These are phyloP conservation scores for Aureobasidium vineae DNA, from an alignment of 2,329 filamentous ascomycete species.

Conservation along the genomic window DNA sequence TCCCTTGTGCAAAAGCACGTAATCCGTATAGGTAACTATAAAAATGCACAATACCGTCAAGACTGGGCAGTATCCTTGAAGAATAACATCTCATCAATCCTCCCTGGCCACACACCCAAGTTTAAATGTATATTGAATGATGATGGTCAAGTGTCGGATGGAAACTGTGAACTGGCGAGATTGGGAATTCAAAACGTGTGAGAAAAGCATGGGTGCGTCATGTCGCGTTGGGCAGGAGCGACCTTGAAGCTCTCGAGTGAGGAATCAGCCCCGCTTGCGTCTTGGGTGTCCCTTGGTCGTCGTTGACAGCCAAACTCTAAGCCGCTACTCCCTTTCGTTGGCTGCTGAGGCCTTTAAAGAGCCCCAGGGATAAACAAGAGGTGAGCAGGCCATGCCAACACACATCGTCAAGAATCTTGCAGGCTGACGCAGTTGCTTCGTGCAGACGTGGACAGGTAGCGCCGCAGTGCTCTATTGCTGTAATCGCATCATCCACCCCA, in stretches of 20 bases:
- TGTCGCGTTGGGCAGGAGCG: slow-evolving; percentile 6
- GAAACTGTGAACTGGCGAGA: too few relatives aligned
- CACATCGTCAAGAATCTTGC: not conserved
- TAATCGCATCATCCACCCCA: slow-evolving; percentile 9
- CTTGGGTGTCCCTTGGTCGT: not conserved
- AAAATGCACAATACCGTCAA: too few relatives aligned
- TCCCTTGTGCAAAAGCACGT: too few relatives aligned
- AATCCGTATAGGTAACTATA: too few relatives aligned
- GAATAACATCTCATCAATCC: too few relatives aligned
- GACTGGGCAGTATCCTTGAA: too few relatives aligned
- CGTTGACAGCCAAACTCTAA: not conserved
- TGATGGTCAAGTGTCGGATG: too few relatives aligned
- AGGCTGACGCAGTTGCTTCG: not conserved
- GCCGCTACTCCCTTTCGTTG: not conserved
- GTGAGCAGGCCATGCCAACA: not conserved
- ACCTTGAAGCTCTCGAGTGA: not conserved
- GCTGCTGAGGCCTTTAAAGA: not conserved
- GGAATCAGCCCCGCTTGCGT: not conserved
- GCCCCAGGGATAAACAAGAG: not conserved
- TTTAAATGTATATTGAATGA: too few relatives aligned
- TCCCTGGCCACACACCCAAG: too few relatives aligned
- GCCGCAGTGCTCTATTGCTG: not conserved
- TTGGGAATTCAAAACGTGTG: too few relatives aligned
- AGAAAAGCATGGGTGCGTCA: not conserved
- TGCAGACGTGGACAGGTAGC: slow-evolving; percentile 4